A percentile compares a stretch with the other conserved stretches of the same genome.
Conservation (phyloP, 768 basidiomycete species). For the Mrakia gelida region DNA sequence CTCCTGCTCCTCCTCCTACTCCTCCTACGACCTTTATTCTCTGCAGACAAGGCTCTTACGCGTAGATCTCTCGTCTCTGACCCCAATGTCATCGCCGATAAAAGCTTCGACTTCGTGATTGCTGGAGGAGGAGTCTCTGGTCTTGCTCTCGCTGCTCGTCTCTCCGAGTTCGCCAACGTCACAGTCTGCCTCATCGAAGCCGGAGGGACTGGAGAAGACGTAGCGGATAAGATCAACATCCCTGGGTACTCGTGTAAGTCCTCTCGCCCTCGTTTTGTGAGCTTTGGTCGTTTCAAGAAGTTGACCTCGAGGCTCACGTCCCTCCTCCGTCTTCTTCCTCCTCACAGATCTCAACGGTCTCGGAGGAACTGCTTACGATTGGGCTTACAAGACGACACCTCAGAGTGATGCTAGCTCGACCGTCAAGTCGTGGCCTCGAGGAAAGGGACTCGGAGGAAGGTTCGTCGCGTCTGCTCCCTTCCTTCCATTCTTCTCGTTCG, state of each 20-base stretch:
- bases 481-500: not conserved
- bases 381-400: slow-evolving; percentile 37
- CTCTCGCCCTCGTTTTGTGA: too few species aligned
- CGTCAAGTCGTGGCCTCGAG: slow-evolving; percentile 41
- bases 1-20: too few species aligned
- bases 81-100: not conserved
- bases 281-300: not conserved
- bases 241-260: slow-evolving; percentile 27
- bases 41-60: too few species aligned
- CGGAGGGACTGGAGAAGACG: slow-evolving; percentile 10
- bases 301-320: not conserved
- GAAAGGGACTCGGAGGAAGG: slow-evolving; percentile 64
- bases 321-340: not conserved
- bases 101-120: slow-evolving; percentile 31
- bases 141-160: slow-evolving; percentile 29
- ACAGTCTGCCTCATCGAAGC: slow-evolving; percentile 31
- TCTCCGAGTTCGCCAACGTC: slow-evolving; percentile 26
- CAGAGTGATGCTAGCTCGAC: slow-evolving; percentile 16
- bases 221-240: slow-evolving; percentile 25
- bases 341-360: slow-evolving; percentile 24
- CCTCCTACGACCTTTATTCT: too few species aligned
- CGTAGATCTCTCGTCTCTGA: too few species aligned
- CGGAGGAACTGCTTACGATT: slow-evolving; percentile 21
- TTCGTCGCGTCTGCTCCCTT: not conserved
- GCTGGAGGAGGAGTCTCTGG: slow-evolving; percentile 30